Evolutionary conservation across 2,329 filamentous ascomycete species (phyloP).

Genomic region (Colletotrichum magnum): DNA sequence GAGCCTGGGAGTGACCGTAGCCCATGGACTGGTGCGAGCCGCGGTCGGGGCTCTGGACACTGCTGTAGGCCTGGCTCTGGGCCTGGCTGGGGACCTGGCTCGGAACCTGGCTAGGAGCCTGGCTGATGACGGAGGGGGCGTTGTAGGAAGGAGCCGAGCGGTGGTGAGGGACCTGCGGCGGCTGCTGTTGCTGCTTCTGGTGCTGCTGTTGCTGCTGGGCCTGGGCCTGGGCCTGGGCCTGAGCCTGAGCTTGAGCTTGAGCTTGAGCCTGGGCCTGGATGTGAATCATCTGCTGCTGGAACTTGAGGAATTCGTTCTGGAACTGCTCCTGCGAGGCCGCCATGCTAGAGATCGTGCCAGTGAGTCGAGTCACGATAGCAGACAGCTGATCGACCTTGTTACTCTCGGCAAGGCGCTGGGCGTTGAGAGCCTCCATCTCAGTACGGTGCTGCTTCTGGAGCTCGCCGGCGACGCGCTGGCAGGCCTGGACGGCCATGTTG

Average conservation of each 20-base stretch:
- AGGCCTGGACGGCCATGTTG: constrained; percentile 74
- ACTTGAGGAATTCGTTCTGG: constrained; percentile 74
- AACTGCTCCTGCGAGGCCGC: constrained; percentile 77
- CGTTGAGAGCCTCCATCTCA: constrained; percentile 65
- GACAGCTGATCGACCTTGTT: constrained; percentile 82
- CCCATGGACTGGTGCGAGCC: constrained; percentile 38
- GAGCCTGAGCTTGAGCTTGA: constrained; percentile 47
- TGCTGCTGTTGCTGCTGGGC: constrained; percentile 42
- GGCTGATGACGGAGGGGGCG: constrained; percentile 35
- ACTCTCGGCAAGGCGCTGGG: constrained; percentile 64
- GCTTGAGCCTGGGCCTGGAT: constrained; percentile 52
- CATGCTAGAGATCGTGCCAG: constrained; percentile 79
- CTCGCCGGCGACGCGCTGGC: constrained; percentile 77
- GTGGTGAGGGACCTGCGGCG: constrained; percentile 36
- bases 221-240: no score
- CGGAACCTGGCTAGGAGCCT: constrained; percentile 38
- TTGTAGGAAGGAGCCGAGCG: constrained; percentile 32
- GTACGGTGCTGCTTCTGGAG: constrained; percentile 74
- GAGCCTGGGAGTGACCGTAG: constrained; percentile 41
- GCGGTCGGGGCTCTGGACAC: constrained; percentile 41
- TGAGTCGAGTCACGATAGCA: constrained; percentile 74
- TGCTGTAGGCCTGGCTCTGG: constrained; percentile 44
- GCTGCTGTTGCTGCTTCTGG: constrained; percentile 35
- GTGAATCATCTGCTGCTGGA: constrained; percentile 64
- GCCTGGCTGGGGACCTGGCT: constrained; percentile 44